Base-by-base conservation (phyloP, 2,329 filamentous ascomycete genomes). In the Apiospora aurea region DNA sequence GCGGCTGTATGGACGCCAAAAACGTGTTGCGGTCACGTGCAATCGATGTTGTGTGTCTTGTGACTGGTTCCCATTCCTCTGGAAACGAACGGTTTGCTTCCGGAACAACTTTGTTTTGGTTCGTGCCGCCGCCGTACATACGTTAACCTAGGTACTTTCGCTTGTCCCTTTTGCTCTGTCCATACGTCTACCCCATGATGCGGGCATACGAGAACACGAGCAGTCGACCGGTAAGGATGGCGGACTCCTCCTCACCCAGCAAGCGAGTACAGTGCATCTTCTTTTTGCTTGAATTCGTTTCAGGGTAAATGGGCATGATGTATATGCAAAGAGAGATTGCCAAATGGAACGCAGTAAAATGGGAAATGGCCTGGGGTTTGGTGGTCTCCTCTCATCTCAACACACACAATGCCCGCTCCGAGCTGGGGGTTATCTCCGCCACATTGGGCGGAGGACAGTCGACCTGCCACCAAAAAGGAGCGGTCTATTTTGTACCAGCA, bases 401-500 rank as follows among this genome's bases (percentile, higher is more conserved):
- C 13, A 34, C 26, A n/a, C 53, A 26, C 53, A 38, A 38, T 34
- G 53, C 34, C 16, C 16, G 8, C 24, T 53, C 24, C 24, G 57
- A 41, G 18, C 34, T 41, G 34, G 53, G 51, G 51, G 7, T n/a
- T 64, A 64, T 64, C 18, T 41, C 57, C 57, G 57, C 57, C 57
- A 41, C 2, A 41, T 64, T 64, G 41, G 29, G 57, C 57, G 11
- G 29, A n/a, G 18, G 34, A 24, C n/a, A 13, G 34, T 41, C 34
- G 29, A 41, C 8, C 57, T 64, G 57, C 57, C 57, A 64, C 57
- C 57, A 64, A 38, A 24, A 64, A 64, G 57, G 57, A 64, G 57
- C 57, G 57, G 57, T 24, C 57, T 11, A 5, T 34, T 18, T 21
- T 34, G 53, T 41, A 64, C 57, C 18, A 26, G 51, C 13, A 10